phyloP scores from a whole-genome alignment of 257 asterid genomes.

The Coffea canephora region DNA sequence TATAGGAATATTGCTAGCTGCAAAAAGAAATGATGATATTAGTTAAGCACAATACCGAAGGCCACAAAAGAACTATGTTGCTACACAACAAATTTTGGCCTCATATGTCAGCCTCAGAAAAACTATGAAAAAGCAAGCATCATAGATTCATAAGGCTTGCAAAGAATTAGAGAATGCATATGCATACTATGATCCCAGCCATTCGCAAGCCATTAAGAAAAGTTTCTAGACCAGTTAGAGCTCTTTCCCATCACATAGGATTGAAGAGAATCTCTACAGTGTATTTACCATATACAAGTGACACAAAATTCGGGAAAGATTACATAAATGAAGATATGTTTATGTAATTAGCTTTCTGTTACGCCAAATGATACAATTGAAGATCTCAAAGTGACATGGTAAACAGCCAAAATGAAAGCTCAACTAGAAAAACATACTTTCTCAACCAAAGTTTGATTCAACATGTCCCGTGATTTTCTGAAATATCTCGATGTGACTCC shows the following conservation, averaged over 20 bases:
- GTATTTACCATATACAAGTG: neutral
- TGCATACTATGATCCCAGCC: neutral
- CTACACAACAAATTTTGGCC: neutral
- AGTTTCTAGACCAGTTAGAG: neutral
- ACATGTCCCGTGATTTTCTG: neutral
- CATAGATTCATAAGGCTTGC: neutral
- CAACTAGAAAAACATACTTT: neutral
- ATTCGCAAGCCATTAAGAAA: neutral
- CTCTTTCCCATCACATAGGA: neutral
- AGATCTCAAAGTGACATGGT: too few species aligned
- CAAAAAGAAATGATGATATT: constrained; percentile 11
- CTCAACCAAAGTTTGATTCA: neutral
- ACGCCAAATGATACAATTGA: neutral
- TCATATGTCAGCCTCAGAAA: neutral
- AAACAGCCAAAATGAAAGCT: neutral
- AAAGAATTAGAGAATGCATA: neutral
- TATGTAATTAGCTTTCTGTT: neutral
- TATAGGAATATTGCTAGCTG: constrained; percentile 83
- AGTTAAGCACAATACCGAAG: neutral
- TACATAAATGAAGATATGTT: neutral
- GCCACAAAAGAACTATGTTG: neutral
- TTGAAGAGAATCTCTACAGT: neutral
- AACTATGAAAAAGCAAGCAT: neutral
- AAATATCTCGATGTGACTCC: neutral
- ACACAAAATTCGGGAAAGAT: neutral